Evolutionary conservation across 2,329 filamentous ascomycete genomes (phyloP).

Genomic region (Trichoderma atrobrunneum): DNA sequence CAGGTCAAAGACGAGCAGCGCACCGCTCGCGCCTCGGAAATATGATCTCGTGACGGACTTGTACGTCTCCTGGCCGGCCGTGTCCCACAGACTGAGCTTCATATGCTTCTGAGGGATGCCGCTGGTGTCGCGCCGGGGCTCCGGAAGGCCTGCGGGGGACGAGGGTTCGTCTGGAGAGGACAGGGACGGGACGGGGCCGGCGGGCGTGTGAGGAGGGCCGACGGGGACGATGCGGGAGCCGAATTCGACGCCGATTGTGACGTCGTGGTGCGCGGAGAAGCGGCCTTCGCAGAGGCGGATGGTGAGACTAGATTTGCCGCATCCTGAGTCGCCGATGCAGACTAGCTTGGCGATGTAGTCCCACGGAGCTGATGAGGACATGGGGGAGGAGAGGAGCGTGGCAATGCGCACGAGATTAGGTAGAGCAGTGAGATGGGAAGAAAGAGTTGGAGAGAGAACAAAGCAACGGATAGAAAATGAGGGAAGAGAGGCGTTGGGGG

Average conservation of each 20-base stretch:
- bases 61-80: slow-evolving; percentile 94
- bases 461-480: not conserved
- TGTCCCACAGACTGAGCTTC: slow-evolving; percentile 95
- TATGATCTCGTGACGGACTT: slow-evolving; percentile 94
- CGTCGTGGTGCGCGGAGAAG: slow-evolving; percentile 91
- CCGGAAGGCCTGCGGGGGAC: slow-evolving; percentile 46
- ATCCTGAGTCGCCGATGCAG: slow-evolving; percentile 93
- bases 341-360: slow-evolving; percentile 99
- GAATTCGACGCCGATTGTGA: slow-evolving; percentile 96
- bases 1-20: slow-evolving; percentile 91
- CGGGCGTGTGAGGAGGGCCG: slow-evolving; percentile 68
- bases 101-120: slow-evolving; percentile 66
- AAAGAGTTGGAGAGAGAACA: not conserved
- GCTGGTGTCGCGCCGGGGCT: slow-evolving; percentile 46
- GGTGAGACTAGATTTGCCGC: slow-evolving; percentile 90
- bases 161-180: slow-evolving; percentile 24
- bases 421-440: not conserved
- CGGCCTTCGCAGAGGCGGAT: slow-evolving; percentile 95
- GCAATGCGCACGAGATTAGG: not conserved
- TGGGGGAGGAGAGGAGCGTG: slow-evolving; percentile 31
- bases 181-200: slow-evolving; percentile 32
- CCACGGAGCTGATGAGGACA: slow-evolving; percentile 69
- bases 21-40: slow-evolving; percentile 72
- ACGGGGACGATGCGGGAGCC: slow-evolving; percentile 90
- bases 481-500: not conserved